Evolutionary conservation across 306 rosid genomes (phyloP), one percentile per base, ranked within the genome.

Genomic region (Cucurbita pepo): DNA sequence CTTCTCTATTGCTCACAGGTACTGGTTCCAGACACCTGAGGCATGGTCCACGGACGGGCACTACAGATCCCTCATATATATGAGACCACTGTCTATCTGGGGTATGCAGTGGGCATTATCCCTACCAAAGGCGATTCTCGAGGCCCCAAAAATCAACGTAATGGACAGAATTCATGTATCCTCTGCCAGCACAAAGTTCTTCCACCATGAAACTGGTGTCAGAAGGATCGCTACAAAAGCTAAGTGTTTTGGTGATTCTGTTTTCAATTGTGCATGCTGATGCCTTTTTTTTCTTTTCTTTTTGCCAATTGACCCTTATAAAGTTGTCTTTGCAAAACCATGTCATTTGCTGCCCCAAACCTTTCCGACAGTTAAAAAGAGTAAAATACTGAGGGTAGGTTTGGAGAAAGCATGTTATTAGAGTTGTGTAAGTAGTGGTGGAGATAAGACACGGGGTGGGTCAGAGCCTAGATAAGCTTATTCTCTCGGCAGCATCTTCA

Each of bases 51-150:
- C 80, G 18, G 96, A 89, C 14, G 99, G 97, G 64, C 91, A 89
- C 85, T 94, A 85, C 79, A 79, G 99, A 58, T 94, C 99, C 4
- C 96, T 94, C 38, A 83, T 90, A 56, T 94, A 91, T 48, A 94
- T 94, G 99, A 87, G 99, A 82, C 99, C 99, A 4, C 85, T 94
- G 11, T 77, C 99, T 6, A 94, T 94, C 75, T 94, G 99, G 99
- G 88, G 86, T 22, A 94, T 94, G 99, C 99, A 94, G 53, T 83
- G 82, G 76, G 99, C 99, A 40, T 71, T 87, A 64, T 85, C 86
- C 22, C 64, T 83, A 79, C 99, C 96, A 0, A 87, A 86, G 86
- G 96, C 99, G 16, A 83, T 89, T 63, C 97, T 94, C 8, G 97
- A 94, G 80, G 97, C 97, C 79, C 99, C 99, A 1, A 63, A 70